phyloP scores from a whole-genome alignment of 106 monocot species.

The Dendrobium nobile region DNA sequence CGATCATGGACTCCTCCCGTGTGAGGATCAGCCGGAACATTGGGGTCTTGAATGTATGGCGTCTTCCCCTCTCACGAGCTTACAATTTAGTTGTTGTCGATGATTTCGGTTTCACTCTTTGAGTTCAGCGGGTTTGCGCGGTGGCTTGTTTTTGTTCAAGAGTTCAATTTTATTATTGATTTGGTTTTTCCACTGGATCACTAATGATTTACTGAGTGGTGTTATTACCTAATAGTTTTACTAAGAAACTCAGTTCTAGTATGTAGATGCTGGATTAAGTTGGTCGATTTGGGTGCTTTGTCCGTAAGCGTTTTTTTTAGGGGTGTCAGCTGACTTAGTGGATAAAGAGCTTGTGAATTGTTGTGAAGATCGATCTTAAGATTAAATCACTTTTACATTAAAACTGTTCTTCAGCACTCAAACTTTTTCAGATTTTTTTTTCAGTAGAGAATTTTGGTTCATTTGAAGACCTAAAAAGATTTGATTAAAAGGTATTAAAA shows the following conservation, averaged over 20 bases:
- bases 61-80: not conserved
- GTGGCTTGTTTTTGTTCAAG: not conserved
- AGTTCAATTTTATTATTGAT: too few relatives aligned
- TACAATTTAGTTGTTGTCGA: not conserved
- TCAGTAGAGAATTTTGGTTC: not conserved
- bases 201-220: not conserved
- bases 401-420: too few relatives aligned
- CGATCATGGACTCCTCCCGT: not conserved
- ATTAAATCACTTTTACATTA: too few relatives aligned
- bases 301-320: not conserved
- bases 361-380: too few relatives aligned
- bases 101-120: not conserved
- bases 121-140: not conserved
- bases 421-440: too few relatives aligned
- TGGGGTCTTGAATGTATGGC: constrained; percentile 20
- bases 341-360: too few relatives aligned
- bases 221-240: too few relatives aligned
- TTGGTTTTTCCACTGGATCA: too few relatives aligned
- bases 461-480: not conserved
- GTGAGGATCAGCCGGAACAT: constrained; percentile 13
- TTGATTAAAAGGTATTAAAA: too few relatives aligned
- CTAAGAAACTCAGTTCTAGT: not conserved
- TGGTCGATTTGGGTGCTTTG: not conserved
- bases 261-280: not conserved
- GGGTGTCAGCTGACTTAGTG: too few relatives aligned